These are phyloP conservation scores for Monascus purpureus DNA, from an alignment of 495 filamentous ascomycete genomes.

Conservation along the genomic window DNA sequence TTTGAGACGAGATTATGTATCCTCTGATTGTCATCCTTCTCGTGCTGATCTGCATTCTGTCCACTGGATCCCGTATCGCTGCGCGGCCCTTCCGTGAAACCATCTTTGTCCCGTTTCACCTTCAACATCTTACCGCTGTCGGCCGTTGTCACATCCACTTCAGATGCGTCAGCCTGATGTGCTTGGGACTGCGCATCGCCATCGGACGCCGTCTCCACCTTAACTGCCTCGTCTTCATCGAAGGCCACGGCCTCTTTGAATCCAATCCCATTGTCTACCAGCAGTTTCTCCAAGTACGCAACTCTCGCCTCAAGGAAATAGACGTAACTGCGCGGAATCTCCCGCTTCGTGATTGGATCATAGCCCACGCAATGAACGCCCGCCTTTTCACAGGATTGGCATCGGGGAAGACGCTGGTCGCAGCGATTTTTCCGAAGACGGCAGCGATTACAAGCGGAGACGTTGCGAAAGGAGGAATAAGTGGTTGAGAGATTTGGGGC, in stretches of 20 bases:
- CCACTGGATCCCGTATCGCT: background rate
- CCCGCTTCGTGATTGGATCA: constrained; percentile 87
- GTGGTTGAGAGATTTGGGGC: constrained; percentile 4
- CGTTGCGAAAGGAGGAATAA: constrained; percentile 69
- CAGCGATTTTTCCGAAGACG: constrained; percentile 87
- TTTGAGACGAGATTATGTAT: constrained; percentile 63
- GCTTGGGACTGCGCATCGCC: constrained; percentile 8
- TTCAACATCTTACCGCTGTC: constrained; percentile 9
- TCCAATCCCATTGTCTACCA: constrained; percentile 52
- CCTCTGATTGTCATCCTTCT: constrained; percentile 45
- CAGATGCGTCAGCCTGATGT: constrained; percentile 3
- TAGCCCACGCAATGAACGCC: constrained; percentile 83
- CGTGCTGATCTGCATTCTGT: constrained; percentile 3
- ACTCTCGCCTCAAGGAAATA: constrained; percentile 85
- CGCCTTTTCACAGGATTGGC: constrained; percentile 82
- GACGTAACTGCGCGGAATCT: constrained; percentile 89
- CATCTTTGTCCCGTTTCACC: constrained; percentile 15
- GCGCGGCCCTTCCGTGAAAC: no score
- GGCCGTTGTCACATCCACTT: constrained; percentile 7
- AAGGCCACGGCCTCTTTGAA: constrained; percentile 67
- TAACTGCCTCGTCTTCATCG: constrained; percentile 42
- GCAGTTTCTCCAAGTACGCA: constrained; percentile 65
- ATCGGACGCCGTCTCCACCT: constrained; percentile 21
- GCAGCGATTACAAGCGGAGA: constrained; percentile 90
- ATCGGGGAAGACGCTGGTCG: constrained; percentile 81